A percentile compares a stretch with the other conserved stretches of the same genome.
Evolutionary conservation across 257 asterid species (phyloP).

Genomic region (Lycium ferocissimum): DNA sequence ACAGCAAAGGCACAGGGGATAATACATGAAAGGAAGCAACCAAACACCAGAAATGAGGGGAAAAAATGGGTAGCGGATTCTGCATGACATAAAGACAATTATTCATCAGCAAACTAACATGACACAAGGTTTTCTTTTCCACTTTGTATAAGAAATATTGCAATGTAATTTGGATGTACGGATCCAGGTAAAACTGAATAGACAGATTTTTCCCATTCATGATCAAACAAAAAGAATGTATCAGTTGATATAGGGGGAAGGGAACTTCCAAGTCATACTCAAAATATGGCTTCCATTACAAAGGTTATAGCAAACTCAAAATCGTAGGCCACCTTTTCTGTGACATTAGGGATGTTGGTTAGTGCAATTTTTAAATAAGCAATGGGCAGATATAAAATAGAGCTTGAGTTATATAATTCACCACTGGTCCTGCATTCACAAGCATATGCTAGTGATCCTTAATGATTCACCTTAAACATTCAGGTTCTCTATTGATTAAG

Average conservation of each 20-base stretch:
- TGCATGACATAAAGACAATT: not conserved
- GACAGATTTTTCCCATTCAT: not conserved
- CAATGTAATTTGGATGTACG: not conserved
- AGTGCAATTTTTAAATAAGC: not conserved
- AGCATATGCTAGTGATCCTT: not conserved
- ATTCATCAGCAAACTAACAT: not conserved
- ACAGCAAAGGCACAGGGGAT: not conserved
- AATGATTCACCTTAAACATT: not conserved
- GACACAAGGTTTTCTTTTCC: not conserved
- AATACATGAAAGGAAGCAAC: conserved; percentile 13
- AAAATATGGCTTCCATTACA: not conserved
- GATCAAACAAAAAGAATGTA: not conserved
- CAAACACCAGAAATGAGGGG: not conserved
- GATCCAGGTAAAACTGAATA: not conserved
- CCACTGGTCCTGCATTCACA: not conserved
- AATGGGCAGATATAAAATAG: not conserved
- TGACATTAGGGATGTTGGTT: not conserved
- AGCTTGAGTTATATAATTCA: not conserved
- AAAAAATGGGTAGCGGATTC: not conserved
- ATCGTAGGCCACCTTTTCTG: not conserved
- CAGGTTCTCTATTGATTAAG: not conserved
- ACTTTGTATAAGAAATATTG: not conserved
- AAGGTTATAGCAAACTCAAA: not conserved
- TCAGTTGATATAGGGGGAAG: not conserved
- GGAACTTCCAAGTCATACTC: not conserved